Evolutionary conservation across 2,329 filamentous ascomycete species (phyloP), one percentile per base, ranked within the genome.

Genomic region (Pleurostoma richardsiae): DNA sequence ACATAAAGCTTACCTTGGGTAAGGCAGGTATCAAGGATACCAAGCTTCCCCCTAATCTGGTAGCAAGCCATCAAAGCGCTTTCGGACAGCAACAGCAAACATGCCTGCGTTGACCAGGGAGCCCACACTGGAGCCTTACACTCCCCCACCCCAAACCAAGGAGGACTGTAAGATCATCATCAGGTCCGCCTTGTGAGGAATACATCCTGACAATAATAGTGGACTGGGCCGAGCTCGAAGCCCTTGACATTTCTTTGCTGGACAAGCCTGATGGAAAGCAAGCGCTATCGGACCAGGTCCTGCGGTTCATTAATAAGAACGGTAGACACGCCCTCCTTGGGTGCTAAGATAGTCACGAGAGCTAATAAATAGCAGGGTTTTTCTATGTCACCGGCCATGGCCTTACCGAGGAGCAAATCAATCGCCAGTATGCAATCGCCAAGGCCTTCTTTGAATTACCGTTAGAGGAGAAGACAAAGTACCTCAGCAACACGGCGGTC

Each of bases 401-500:
- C 11, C 48, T 51, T 39, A 49, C 28, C 36, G 46, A 51, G n/a
- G 43, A 39, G 4, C 36, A 51, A 31, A 27, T 51, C 10, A 30
- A 39, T 10, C 43, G 41, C 10, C 46, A 51, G 26, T 51, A 49
- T 39, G 43, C 46, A 26, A 27, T 51, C 33, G 45, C 45, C 45
- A 40, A 38, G n/a, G 49, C 43, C 38, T 36, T 50, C 7, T 45
- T 50, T 10, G 49, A 43, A 36, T 43, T 50, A 4, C 46, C 49
- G 3, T 39, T 50, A 5, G 49, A 50, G 38, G 49, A 50, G 46
- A 50, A 50, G 43, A 36, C 46, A 30, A 44, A 40, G 28, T 59
- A 57, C 39, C 54, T 54, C 11, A 58, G 56, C 48, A 56, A 59
- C 48, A 58, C 59, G 4, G 55, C 56, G 8, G 51, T 55, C n/a